Evolutionary conservation across 148 eudicot genomes (phyloP), one percentile per base, ranked within the genome.

Genomic region (Dianthus caryophyllus): DNA sequence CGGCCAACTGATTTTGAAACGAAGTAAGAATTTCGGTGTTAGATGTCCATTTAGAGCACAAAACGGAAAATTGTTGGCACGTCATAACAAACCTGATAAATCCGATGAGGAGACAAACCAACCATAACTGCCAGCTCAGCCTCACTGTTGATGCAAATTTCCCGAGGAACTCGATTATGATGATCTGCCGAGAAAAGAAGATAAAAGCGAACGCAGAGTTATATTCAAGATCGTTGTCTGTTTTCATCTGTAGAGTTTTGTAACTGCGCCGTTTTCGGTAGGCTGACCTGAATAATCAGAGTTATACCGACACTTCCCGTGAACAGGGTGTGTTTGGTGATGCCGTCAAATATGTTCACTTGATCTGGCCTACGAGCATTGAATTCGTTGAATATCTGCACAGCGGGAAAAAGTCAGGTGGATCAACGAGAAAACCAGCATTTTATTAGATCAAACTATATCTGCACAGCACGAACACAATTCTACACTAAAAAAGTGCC

Each of bases 361-460:
- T 90, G 87, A 64, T 94, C 96, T 2, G 92, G 98, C 79, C 85
- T 94, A 47, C 98, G 90, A 47, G 97, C 91, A 88, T 90, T 94
- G 59, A 94, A 86, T 69, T 90, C 96, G 53, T 92, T 92, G 67
- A 92, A 92, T 50, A 92, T 48, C 97, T 92, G 83, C 64, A 79
- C 8, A 48, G 20, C 9, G 20, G 5, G 26, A 51, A 51, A 13
- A 41, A 4, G 11, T 9, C 5, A 41, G 10, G 8, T 1, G 5
- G 44, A 41, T 41, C 38, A 33, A 33, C 38, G 38, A 33, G 38
- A 33, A 33, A 33, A 33, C 38, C 38, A 33, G 38, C n/a, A n/a
- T n/a, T n/a, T n/a, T n/a, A n/a, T n/a, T n/a, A n/a, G n/a, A n/a
- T n/a, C n/a, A n/a, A n/a, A n/a, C n/a, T 33, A 33, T 33, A 33